Evolutionary conservation across 306 rosid genomes (phyloP), one percentile per base, ranked within the genome.

Genomic region (Lotus japonicus): DNA sequence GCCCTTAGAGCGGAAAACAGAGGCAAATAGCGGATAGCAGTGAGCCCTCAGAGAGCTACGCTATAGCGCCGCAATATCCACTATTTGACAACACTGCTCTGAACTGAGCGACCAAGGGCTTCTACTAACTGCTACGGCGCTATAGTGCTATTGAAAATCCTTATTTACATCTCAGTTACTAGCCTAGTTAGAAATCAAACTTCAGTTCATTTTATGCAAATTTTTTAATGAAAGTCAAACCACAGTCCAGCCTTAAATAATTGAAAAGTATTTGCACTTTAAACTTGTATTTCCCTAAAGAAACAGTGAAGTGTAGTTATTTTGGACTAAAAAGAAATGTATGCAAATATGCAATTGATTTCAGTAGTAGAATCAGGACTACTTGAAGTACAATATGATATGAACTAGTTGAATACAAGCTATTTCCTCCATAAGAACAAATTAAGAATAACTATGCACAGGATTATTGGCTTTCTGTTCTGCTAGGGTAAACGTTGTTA

Each of bases 371-470:
- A 62, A 12, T 19, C 53, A 9, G 51, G 43, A 44, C 51, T 17
- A 13, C 33, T 55, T 38, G 4, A 60, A 11, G 26, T 45, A 12
- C 39, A 14, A 72, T 26, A 12, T 12, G 18, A 53, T 17, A 64
- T 35, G 17, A 36, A 56, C 35, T 36, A 35, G 9, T 38, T 64
- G 52, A 74, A 56, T 17, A 36, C 16, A 54, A 54, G 62, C 21
- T 59, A 28, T 73, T 57, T 55, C 59, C 72, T 61, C 26, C 48
- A 45, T 36, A 9, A 39, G 70, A 7, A 73, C 11, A 51, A 43
- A 42, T n/a, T 26, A 58, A 55, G 39, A 44, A 52, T 64, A 66
- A 52, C 60, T 44, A 35, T 19, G 43, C 15, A 48, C 26, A 23
- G 38, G 71, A 39, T 51, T 65, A 33, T 70, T 55, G 45, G 16